phyloP scores from a whole-genome alignment of 805 yeast genomes.

The Metschnikowia gelsemii region DNA sequence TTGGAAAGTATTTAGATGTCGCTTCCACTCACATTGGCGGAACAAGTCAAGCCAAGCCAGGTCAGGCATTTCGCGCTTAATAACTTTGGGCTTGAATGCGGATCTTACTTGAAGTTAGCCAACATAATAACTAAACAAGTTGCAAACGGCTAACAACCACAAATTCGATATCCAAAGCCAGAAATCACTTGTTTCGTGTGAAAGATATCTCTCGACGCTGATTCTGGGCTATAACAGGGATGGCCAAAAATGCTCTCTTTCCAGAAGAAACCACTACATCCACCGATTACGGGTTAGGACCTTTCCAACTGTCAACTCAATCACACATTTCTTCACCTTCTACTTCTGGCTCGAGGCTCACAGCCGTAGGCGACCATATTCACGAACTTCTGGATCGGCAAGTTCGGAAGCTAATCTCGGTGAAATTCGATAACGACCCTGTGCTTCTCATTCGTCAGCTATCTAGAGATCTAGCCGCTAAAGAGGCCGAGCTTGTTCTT shows the following conservation, averaged over 20 bases:
- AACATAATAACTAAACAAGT: no score
- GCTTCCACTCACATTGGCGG: no score
- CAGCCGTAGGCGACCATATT: slow-evolving; percentile 19
- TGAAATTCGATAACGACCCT: slow-evolving; percentile 30
- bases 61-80: no score
- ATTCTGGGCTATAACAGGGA: no score
- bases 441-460: slow-evolving; percentile 43
- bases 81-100: no score
- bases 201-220: no score
- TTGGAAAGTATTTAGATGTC: no score
- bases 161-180: no score
- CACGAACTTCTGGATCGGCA: slow-evolving; percentile 25
- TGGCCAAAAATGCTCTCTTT: slow-evolving; percentile 5
- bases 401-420: slow-evolving; percentile 22
- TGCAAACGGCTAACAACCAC: no score
- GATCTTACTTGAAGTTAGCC: no score
- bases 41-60: no score
- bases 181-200: no score
- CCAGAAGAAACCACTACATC: slow-evolving; percentile 1
- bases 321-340: not conserved
- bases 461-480: slow-evolving; percentile 46
- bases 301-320: not conserved
- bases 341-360: not conserved
- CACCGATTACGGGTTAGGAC: slow-evolving; percentile 1
- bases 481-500: slow-evolving; percentile 47